Conservation (phyloP, 2,329 filamentous ascomycete genomes). For the Colletotrichum sansevieriae region DNA sequence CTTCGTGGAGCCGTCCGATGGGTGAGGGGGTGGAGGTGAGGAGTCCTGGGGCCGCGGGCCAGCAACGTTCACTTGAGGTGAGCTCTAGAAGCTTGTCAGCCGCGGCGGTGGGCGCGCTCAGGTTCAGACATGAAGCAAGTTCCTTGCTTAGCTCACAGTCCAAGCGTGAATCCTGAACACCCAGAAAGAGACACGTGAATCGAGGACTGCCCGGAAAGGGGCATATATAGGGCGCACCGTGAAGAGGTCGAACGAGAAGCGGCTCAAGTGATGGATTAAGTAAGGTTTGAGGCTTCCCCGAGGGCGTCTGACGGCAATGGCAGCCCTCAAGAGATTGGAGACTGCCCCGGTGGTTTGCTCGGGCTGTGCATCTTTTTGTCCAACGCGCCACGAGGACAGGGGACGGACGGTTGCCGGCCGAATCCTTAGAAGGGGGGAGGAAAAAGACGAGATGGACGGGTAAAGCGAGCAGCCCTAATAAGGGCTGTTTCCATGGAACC, state of each 20-base stretch:
- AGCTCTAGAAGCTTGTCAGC: slow-evolving; percentile 3
- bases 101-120: not conserved
- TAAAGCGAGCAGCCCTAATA: slow-evolving; percentile 19
- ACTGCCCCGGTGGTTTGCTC: slow-evolving; percentile 2
- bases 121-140: not conserved
- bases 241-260: not conserved
- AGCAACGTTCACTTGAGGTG: not conserved
- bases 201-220: slow-evolving; percentile 17
- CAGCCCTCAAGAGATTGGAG: not conserved
- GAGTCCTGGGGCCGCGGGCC: no score
- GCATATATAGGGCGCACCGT: not conserved
- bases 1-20: slow-evolving; percentile 29
- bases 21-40: not conserved
- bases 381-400: not conserved
- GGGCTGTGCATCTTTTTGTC: not conserved
- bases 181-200: slow-evolving; percentile 34
- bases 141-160: slow-evolving; percentile 10
- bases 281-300: slow-evolving; percentile 25
- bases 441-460: slow-evolving; percentile 3
- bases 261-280: slow-evolving; percentile 18
- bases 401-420: slow-evolving; percentile 1
- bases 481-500: slow-evolving; percentile 27
- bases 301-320: slow-evolving; percentile 25
- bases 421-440: not conserved
- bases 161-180: not conserved